These are phyloP conservation scores for Leccinum fallax DNA, from an alignment of 1,284 basidiomycete genomes.

Conservation along the genomic window DNA sequence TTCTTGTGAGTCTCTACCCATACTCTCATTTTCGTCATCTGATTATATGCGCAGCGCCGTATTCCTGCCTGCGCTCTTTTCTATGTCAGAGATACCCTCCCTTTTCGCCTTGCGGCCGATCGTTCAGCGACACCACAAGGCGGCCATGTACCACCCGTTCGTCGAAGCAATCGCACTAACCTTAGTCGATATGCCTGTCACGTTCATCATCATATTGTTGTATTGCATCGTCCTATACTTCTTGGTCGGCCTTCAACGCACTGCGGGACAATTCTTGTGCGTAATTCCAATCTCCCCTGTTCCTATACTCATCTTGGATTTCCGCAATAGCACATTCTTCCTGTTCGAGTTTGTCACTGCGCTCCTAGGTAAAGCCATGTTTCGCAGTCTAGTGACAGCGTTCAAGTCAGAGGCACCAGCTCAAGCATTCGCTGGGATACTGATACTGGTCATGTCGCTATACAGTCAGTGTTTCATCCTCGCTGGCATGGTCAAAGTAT, in stretches of 20 bases:
- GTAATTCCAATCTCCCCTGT: slow-evolving; percentile 10
- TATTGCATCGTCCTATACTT: slow-evolving; percentile 61
- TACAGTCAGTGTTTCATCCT: slow-evolving; percentile 41
- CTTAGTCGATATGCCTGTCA: slow-evolving; percentile 61
- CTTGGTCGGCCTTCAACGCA: slow-evolving; percentile 49
- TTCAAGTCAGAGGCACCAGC: slow-evolving; percentile 57
- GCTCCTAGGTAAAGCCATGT: slow-evolving; percentile 64
- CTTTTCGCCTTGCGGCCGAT: slow-evolving; percentile 61
- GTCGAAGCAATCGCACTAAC: slow-evolving; percentile 60
- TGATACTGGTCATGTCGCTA: slow-evolving; percentile 48
- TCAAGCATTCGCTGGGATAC: slow-evolving; percentile 60
- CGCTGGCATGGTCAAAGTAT: neutral
- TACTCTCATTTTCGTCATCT: neutral
- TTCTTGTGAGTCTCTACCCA: slow-evolving; percentile 55
- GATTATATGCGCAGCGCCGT: slow-evolving; percentile 26
- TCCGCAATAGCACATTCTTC: slow-evolving; percentile 48
- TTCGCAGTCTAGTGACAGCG: slow-evolving; percentile 58
- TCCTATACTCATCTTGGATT: slow-evolving; percentile 5
- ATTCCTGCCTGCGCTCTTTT: slow-evolving; percentile 33
- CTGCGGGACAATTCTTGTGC: slow-evolving; percentile 49
- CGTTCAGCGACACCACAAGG: slow-evolving; percentile 51
- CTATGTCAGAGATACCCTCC: slow-evolving; percentile 45
- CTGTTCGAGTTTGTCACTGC: slow-evolving; percentile 53
- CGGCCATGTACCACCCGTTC: slow-evolving; percentile 58
- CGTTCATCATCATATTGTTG: slow-evolving; percentile 44